Conservation (phyloP, 306 rosid genomes). For the Dalbergia oliveri region DNA sequence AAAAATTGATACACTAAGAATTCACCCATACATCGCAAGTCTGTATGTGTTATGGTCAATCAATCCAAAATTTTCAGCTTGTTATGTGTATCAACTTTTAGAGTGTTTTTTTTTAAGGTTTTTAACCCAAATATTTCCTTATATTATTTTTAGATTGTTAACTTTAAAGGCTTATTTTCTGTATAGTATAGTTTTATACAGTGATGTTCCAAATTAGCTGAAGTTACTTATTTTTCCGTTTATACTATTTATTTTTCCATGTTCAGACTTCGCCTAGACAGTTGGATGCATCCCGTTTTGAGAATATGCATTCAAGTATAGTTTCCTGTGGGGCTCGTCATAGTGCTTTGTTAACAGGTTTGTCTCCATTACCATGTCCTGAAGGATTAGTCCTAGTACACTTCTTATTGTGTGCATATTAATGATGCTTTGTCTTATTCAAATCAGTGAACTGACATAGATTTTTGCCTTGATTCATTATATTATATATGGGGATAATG, state of each 20-base stretch:
- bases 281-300: slow-evolving; percentile 73
- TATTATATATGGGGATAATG: neutral
- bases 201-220: neutral
- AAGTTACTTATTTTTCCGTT: neutral
- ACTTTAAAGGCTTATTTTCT: neutral
- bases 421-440: neutral
- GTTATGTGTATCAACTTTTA: neutral
- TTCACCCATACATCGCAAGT: neutral
- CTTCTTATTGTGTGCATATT: neutral
- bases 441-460: neutral
- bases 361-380: slow-evolving; percentile 2
- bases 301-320: slow-evolving; percentile 58
- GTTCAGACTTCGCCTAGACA: slow-evolving; percentile 75
- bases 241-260: neutral
- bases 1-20: neutral
- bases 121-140: neutral
- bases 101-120: too few relatives aligned
- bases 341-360: slow-evolving; percentile 80
- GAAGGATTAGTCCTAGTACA: neutral
- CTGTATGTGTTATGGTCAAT: neutral
- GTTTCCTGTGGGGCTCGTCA: slow-evolving; percentile 95
- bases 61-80: neutral
- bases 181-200: neutral
- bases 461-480: neutral
- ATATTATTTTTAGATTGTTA: neutral